A percentile compares a stretch with the other conserved stretches of the same genome.
Conservation (phyloP, 2,329 filamentous ascomycete species). For the Fusarium chaquense region DNA sequence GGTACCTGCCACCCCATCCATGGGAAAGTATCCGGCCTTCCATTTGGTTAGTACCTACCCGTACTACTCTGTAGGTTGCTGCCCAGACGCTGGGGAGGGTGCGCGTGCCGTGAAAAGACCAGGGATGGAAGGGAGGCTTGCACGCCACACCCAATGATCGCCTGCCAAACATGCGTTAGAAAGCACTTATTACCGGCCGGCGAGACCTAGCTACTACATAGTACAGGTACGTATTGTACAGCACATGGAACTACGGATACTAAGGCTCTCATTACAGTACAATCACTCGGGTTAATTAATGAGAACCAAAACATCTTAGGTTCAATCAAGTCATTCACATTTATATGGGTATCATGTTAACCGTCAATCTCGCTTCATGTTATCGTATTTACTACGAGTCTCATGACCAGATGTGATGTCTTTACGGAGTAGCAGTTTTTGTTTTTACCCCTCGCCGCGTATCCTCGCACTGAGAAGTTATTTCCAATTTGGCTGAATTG, state of each 20-base stretch:
- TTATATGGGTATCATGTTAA: not conserved
- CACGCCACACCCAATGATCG: constrained; percentile 2
- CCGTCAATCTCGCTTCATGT: not conserved
- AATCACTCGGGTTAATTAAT: not conserved
- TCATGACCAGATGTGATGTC: not conserved
- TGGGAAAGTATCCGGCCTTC: constrained; percentile 21
- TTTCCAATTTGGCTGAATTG: constrained; percentile 33
- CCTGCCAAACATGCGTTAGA: not conserved
- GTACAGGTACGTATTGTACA: not conserved
- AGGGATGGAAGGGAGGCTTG: constrained; percentile 4
- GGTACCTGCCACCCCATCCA: constrained; percentile 39
- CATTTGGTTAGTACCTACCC: not conserved
- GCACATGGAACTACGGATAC: not conserved
- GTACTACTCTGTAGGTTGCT: not conserved
- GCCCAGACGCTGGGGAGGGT: constrained; percentile 10
- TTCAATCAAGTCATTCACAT: not conserved
- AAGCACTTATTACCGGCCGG: constrained; percentile 4
- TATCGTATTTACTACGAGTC: not conserved
- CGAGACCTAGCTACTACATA: not conserved
- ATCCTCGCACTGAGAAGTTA: not conserved
- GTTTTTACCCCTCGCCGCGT: constrained; percentile 6
- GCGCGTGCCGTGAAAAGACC: constrained; percentile 36
- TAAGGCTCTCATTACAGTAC: not conserved
- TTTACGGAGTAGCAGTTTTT: not conserved
- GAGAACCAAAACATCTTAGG: not conserved